Conservation (phyloP, 768 basidiomycete genomes). For the Lenzites betulinus region DNA sequence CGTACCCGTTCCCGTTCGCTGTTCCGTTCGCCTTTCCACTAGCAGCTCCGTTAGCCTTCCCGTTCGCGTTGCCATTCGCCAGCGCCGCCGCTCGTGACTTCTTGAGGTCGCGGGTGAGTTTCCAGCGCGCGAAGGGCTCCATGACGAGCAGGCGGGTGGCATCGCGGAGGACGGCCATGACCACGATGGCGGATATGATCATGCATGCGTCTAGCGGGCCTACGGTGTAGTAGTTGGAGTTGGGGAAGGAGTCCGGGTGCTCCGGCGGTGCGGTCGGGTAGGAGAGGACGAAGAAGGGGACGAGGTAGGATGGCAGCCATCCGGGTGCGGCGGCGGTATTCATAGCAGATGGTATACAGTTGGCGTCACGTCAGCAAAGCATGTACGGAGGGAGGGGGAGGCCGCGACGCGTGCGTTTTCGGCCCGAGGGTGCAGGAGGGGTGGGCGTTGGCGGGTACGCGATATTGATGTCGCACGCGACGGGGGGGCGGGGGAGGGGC, state of each 20-base stretch:
- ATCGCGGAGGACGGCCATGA: constrained; percentile 89
- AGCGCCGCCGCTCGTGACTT: constrained; percentile 13
- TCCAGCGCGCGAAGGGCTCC: constrained; percentile 81
- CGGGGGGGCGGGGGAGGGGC: background rate
- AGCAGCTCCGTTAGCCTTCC: constrained; percentile 41
- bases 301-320: constrained; percentile 54
- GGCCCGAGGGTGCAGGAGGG: background rate
- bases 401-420: constrained; percentile 7
- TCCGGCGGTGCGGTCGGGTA: constrained; percentile 60
- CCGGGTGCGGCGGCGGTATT: constrained; percentile 36
- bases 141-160: constrained; percentile 69
- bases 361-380: constrained; percentile 38
- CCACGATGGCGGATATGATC: constrained; percentile 76
- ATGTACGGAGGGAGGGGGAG: constrained; percentile 24
- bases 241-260: constrained; percentile 69
- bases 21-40: too few relatives aligned
- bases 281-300: constrained; percentile 75
- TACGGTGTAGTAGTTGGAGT: constrained; percentile 68
- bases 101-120: constrained; percentile 58
- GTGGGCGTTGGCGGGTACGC: background rate
- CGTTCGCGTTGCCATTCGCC: constrained; percentile 28
- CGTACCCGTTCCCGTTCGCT: constrained; percentile 34
- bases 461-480: constrained; percentile 2
- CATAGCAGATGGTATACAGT: constrained; percentile 37
- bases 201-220: constrained; percentile 81